These are phyloP conservation scores for Mitragyna speciosa DNA, from an alignment of 257 asterid genomes.

Conservation along the genomic window DNA sequence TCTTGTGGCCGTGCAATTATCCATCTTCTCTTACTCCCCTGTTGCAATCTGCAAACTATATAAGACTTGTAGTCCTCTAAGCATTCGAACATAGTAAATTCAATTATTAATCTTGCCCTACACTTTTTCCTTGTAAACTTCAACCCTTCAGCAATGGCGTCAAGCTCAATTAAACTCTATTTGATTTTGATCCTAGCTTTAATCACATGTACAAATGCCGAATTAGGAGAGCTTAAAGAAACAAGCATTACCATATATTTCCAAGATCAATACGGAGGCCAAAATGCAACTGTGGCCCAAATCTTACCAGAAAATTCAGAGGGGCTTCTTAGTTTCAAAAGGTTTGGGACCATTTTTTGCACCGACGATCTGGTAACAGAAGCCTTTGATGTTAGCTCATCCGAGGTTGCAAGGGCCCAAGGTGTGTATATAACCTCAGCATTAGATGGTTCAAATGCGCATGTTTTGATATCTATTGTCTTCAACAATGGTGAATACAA, in stretches of 20 bases:
- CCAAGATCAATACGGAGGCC: conserved; percentile 7
- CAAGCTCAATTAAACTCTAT: neutral
- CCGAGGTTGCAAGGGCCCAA: conserved; percentile 28
- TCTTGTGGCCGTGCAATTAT: neutral
- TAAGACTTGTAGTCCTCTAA: neutral
- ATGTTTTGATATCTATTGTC: conserved; percentile 48
- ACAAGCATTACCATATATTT: conserved; percentile 18
- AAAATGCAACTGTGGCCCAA: conserved; percentile 9
- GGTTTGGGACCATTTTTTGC: conserved; percentile 16
- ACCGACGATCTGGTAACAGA: conserved; percentile 7
- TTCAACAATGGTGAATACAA: conserved; percentile 31
- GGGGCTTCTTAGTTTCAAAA: conserved; percentile 1
- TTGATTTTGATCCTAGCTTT: conserved; percentile 4
- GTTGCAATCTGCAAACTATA: neutral
- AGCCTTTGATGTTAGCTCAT: neutral
- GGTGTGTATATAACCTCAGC: conserved; percentile 55
- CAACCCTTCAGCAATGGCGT: neutral
- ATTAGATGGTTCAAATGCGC: conserved; percentile 49
- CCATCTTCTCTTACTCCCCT: neutral
- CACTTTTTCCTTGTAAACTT: neutral
- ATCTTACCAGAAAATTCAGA: conserved; percentile 3
- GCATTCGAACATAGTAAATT: neutral
- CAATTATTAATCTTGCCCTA: neutral
- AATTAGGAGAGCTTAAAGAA: conserved; percentile 17
- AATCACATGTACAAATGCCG: neutral